Evolutionary conservation across 257 asterid genomes (phyloP).

Genomic region (Capsicum baccatum): DNA sequence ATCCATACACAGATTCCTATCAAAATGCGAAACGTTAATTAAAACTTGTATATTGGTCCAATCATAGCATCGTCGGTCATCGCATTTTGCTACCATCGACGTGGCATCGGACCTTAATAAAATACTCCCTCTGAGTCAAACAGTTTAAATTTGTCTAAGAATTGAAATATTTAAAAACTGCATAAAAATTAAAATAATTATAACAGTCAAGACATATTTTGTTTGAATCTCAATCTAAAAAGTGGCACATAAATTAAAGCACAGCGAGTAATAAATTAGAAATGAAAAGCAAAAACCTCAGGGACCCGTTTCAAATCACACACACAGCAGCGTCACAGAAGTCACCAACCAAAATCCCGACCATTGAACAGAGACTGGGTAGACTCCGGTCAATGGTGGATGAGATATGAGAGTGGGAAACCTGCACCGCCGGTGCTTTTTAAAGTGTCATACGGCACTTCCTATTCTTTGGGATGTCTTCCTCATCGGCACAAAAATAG

Average conservation of each 20-base stretch:
- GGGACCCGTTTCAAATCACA: conserved; percentile 77
- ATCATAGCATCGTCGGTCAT: conserved; percentile 66
- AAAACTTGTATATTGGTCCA: conserved; percentile 46
- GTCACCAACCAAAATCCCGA: conserved; percentile 49
- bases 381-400: conserved; percentile 44
- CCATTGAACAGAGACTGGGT: conserved; percentile 42
- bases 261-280: background rate
- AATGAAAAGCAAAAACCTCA: conserved; percentile 45
- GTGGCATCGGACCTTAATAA: conserved; percentile 60
- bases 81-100: conserved; percentile 60
- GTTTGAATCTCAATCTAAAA: too few relatives aligned
- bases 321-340: conserved; percentile 50
- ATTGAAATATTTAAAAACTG: too few relatives aligned
- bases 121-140: too few relatives aligned
- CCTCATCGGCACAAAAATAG: conserved; percentile 50
- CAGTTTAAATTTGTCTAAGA: too few relatives aligned
- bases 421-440: conserved; percentile 44
- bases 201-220: too few relatives aligned
- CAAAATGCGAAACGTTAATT: conserved; percentile 55
- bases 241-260: too few relatives aligned
- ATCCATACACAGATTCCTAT: conserved; percentile 72
- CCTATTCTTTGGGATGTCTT: conserved; percentile 80
- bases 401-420: conserved; percentile 37
- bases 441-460: conserved; percentile 89
- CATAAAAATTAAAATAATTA: too few relatives aligned